Evolutionary conservation across 768 basidiomycete genomes (phyloP), one percentile per base, ranked within the genome.

Genomic region (Tremella yokohamensis): DNA sequence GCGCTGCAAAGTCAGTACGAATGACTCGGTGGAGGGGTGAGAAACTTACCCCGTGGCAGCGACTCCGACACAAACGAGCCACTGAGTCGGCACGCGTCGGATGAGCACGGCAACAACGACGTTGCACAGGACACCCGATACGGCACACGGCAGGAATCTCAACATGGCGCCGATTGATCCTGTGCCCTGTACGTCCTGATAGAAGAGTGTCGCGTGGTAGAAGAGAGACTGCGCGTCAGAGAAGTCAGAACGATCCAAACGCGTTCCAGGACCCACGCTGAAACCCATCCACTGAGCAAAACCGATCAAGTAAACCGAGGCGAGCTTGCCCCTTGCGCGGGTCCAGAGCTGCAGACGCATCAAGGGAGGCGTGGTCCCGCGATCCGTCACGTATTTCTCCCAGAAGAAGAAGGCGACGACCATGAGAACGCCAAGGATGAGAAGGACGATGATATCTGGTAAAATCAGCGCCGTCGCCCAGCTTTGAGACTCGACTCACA

Each of bases 361-460:
- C 13, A 77, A 57, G 13, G 76, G 76, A 18, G 68, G 68, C 24
- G 62, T 45, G 12, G 56, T 49, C 12, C 63, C 62, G 16, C 66
- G 65, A 18, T 45, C 61, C 56, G 87, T 86, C 25, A 91, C 78
- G 65, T 82, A 80, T 49, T 77, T 66, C 63, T 90, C 84, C 87
- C 87, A 91, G 25, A 73, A 60, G 45, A 87, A 54, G 78, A 90
- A 92, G 1, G 77, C 48, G 1, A 66, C 73, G 13, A 87, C 57
- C 16, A 89, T 65, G 20, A 85, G 9, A 1, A 88, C 75, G 2
- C 86, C 85, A 16, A 87, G 34, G 49, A 88, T 74, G 26, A 90
- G 79, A 6, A 86, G 80, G 1, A 80, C 84, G 50, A 90, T 84
- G 63, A 90, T 88, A 70, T 90, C 88, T 82, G 40, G 19, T 18